A percentile compares a stretch with the other conserved stretches of the same genome.
Conservation (phyloP, 1,139 yeast species). For the Arxiozyma heterogenica region DNA sequence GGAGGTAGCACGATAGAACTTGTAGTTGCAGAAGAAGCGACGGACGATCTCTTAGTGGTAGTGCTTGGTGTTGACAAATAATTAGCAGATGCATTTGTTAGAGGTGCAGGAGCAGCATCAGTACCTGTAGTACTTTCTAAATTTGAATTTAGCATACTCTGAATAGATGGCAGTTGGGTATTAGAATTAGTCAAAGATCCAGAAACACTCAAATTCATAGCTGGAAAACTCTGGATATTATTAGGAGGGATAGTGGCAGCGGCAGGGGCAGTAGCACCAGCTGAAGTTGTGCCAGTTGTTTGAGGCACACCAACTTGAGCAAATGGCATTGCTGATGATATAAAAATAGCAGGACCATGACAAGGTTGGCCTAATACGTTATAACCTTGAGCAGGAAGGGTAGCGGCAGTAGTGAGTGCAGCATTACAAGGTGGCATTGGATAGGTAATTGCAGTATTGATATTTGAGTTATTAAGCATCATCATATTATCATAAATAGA, state of each 20-base stretch:
- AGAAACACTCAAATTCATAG: neutral
- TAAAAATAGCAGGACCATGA: neutral
- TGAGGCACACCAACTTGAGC: neutral
- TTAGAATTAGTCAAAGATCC: neutral
- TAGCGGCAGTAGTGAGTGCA: neutral
- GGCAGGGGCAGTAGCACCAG: neutral
- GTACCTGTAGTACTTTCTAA: neutral
- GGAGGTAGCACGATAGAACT: neutral
- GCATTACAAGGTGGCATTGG: neutral
- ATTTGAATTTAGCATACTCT: neutral
- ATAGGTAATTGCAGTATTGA: neutral
- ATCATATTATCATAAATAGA: no score
- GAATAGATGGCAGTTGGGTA: constrained; percentile 1
- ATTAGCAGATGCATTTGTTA: neutral
- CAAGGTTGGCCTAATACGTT: neutral
- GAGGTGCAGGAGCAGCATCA: neutral
- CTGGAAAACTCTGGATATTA: no score
- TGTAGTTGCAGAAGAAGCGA: neutral
- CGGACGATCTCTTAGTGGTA: neutral
- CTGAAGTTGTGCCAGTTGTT: neutral
- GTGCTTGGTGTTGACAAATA: neutral
- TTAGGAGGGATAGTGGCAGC: neutral
- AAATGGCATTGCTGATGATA: neutral
- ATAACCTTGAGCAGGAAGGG: neutral
- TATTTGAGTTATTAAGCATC: neutral